Evolutionary conservation across 2,329 filamentous ascomycete genomes (phyloP).

Genomic region (Diaporthe sp.): DNA sequence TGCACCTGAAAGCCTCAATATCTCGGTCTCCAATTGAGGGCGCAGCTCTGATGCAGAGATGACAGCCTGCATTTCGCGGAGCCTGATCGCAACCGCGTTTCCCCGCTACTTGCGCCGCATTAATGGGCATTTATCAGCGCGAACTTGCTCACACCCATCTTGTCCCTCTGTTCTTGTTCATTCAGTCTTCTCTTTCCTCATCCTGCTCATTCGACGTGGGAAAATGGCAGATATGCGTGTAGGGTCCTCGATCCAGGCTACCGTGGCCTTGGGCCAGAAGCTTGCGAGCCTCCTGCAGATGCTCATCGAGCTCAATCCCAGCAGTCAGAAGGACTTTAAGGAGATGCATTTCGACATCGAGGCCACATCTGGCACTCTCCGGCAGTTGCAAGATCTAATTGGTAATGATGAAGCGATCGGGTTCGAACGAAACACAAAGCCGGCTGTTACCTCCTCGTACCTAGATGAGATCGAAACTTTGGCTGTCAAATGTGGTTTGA

Average conservation of each 20-base stretch:
- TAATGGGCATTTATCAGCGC: neutral
- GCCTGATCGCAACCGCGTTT: neutral
- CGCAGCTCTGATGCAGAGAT: neutral
- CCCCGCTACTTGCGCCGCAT: neutral
- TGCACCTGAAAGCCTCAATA: conserved; percentile 31
- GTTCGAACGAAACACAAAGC: too few species aligned
- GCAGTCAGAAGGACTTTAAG: neutral
- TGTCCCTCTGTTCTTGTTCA: neutral
- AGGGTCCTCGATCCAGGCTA: conserved; percentile 24
- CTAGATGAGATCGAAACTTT: conserved; percentile 20
- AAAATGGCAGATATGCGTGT: conserved; percentile 13
- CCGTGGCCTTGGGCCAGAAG: conserved; percentile 35
- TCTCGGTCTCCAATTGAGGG: conserved; percentile 23
- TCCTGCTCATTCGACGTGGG: too few species aligned
- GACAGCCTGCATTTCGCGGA: neutral
- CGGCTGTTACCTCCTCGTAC: conserved; percentile 3
- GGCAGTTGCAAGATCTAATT: conserved; percentile 22
- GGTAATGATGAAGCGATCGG: neutral
- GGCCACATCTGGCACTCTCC: conserved; percentile 6
- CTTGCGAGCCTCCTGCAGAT: conserved; percentile 26
- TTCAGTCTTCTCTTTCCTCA: too few species aligned
- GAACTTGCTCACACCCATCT: neutral
- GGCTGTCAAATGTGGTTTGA: conserved; percentile 32
- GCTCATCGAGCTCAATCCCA: neutral
- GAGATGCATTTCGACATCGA: neutral